A percentile compares a stretch with the other conserved stretches of the same genome.
Conservation (phyloP, 129 eudicot species). For the Dittrichia graveolens region DNA sequence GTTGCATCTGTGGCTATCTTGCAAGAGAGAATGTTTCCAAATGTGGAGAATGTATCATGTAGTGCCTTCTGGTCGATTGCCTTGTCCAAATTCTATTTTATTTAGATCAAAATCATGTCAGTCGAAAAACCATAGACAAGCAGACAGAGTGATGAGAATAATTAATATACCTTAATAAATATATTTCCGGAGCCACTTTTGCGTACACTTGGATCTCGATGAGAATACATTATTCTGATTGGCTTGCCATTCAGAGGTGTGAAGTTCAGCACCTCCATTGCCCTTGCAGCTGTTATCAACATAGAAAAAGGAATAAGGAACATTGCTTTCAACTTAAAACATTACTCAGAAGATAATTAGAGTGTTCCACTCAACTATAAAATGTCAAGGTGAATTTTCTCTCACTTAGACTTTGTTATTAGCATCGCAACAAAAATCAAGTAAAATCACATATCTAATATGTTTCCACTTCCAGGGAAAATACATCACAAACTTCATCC, state of each 20-base stretch:
- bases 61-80: conserved; percentile 78
- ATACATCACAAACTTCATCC: background rate
- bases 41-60: conserved; percentile 71
- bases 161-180: conserved; percentile 63
- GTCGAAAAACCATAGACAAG: background rate
- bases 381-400: too few species aligned
- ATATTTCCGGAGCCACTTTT: conserved; percentile 74
- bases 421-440: background rate
- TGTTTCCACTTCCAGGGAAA: background rate
- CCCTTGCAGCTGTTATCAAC: conserved; percentile 66
- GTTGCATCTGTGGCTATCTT: conserved; percentile 69
- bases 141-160: background rate
- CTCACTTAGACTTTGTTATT: too few species aligned
- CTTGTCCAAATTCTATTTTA: conserved; percentile 71
- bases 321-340: background rate
- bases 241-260: conserved; percentile 71
- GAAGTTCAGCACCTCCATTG: conserved; percentile 68
- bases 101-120: background rate
- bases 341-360: background rate
- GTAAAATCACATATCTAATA: background rate
- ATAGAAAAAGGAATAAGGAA: background rate
- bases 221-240: conserved; percentile 77
- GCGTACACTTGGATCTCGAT: conserved; percentile 72
- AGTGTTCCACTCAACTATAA: background rate
- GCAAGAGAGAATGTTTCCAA: conserved; percentile 81